phyloP scores from a whole-genome alignment of 345 rosid genomes.

The Acer saccharum region DNA sequence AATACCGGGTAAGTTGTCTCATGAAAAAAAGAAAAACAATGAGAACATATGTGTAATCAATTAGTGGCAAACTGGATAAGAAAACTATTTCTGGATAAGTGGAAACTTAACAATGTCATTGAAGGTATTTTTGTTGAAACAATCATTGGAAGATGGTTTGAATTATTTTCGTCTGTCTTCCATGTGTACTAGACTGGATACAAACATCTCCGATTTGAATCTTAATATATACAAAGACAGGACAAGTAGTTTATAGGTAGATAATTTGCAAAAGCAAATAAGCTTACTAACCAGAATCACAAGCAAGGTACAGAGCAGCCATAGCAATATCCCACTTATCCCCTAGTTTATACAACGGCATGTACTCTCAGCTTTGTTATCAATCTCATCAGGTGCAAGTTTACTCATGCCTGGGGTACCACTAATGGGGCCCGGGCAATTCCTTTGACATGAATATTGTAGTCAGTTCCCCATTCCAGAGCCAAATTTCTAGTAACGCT shows the following conservation, averaged over 20 bases:
- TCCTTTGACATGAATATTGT: slow-evolving; percentile 60
- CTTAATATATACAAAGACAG: not conserved
- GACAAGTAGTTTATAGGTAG: not conserved
- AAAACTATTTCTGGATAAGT: too few species aligned
- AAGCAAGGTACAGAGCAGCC: slow-evolving; percentile 76
- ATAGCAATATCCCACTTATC: slow-evolving; percentile 89
- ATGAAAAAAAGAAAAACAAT: too few species aligned
- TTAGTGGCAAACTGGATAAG: too few species aligned
- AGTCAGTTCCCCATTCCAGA: slow-evolving; percentile 81
- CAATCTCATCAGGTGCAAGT: slow-evolving; percentile 68
- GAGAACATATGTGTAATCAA: too few species aligned
- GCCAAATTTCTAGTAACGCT: slow-evolving; percentile 74
- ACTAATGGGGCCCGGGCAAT: slow-evolving; percentile 89
- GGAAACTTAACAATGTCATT: too few species aligned
- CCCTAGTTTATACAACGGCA: slow-evolving; percentile 66
- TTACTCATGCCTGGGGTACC: slow-evolving; percentile 84
- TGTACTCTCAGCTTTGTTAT: slow-evolving; percentile 38
- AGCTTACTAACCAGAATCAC: slow-evolving; percentile 60
- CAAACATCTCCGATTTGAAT: not conserved
- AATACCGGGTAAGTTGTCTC: too few species aligned
- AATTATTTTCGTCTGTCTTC: not conserved
- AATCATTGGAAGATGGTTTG: not conserved
- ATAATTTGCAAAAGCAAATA: not conserved
- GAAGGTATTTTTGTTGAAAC: too few species aligned
- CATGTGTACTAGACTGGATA: not conserved